Conservation (phyloP, 257 asterid genomes). For the Primulina huaijiensis region DNA sequence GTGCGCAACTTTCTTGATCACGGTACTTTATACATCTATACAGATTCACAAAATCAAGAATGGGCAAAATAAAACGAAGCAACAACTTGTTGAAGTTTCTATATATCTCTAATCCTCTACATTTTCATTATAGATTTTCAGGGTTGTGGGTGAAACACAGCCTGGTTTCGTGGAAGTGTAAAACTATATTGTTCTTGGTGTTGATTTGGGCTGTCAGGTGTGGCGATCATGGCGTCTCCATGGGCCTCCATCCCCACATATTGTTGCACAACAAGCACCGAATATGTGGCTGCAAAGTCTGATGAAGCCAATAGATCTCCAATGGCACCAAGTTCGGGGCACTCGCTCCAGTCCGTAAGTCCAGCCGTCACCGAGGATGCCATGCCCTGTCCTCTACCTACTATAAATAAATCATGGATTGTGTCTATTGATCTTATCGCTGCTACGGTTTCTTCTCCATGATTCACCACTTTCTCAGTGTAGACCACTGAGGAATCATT, state of each 20-base stretch:
- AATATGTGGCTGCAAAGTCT: constrained; percentile 69
- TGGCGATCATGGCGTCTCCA: constrained; percentile 37
- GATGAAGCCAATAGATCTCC: constrained; percentile 89
- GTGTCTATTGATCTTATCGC: constrained; percentile 58
- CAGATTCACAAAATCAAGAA: neutral
- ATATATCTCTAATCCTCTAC: neutral
- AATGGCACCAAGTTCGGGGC: constrained; percentile 90
- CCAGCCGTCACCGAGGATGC: constrained; percentile 73
- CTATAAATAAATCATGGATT: constrained; percentile 64
- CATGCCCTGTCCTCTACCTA: constrained; percentile 77
- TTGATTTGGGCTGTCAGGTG: constrained; percentile 50
- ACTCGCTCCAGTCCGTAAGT: constrained; percentile 93
- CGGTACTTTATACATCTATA: too few relatives aligned
- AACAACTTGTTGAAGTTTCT: neutral
- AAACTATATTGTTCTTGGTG: constrained; percentile 30
- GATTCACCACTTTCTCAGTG: constrained; percentile 51
- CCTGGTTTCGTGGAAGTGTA: constrained; percentile 29
- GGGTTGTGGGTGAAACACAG: constrained; percentile 46
- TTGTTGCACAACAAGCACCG: constrained; percentile 89
- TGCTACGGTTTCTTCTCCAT: constrained; percentile 89
- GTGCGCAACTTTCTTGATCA: neutral
- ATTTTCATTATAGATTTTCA: constrained; percentile 17
- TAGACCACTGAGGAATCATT: constrained; percentile 42
- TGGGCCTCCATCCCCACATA: constrained; percentile 50
- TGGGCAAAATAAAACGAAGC: neutral